phyloP scores from a whole-genome alignment of 2,329 filamentous ascomycete species.

The Pseudocercospora cruenta region DNA sequence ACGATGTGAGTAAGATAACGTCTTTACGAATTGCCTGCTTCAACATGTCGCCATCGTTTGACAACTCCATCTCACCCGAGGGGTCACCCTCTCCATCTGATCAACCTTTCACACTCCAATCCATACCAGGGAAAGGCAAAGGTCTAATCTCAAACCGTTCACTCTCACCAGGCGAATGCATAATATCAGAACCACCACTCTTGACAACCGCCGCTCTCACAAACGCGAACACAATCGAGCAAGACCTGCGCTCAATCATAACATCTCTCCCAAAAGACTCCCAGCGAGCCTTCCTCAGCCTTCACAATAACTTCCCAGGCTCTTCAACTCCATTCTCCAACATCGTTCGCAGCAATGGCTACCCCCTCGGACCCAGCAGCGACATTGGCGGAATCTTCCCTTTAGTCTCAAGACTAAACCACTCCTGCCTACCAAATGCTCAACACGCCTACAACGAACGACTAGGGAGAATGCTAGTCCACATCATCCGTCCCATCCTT shows the following conservation, averaged over 20 bases:
- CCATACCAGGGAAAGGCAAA: conserved; percentile 43
- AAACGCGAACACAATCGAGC: conserved; percentile 27
- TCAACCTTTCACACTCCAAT: conserved; percentile 16
- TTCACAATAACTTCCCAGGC: conserved; percentile 37
- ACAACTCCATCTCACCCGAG: not conserved
- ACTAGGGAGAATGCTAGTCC: conserved; percentile 29
- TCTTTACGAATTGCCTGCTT: not conserved
- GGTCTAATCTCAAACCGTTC: conserved; percentile 44
- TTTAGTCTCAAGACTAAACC: conserved; percentile 43
- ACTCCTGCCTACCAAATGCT: conserved; percentile 44
- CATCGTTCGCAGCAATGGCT: conserved; percentile 40
- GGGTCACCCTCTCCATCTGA: not conserved
- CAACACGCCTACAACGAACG: conserved; percentile 42
- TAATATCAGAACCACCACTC: conserved; percentile 46
- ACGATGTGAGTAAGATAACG: conserved; percentile 4
- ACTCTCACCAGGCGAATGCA: conserved; percentile 45
- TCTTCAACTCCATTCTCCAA: conserved; percentile 34
- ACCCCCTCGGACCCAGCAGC: conserved; percentile 35
- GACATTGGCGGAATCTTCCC: conserved; percentile 41
- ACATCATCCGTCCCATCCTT: conserved; percentile 42
- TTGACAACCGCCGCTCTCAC: conserved; percentile 36
- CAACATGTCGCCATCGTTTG: not conserved
- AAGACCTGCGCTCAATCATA: conserved; percentile 28
- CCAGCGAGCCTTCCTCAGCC: conserved; percentile 36
- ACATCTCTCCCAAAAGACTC: conserved; percentile 33